Base-by-base conservation (phyloP, 371 early-diverging fungal species). In the Mucor circinelloides region DNA sequence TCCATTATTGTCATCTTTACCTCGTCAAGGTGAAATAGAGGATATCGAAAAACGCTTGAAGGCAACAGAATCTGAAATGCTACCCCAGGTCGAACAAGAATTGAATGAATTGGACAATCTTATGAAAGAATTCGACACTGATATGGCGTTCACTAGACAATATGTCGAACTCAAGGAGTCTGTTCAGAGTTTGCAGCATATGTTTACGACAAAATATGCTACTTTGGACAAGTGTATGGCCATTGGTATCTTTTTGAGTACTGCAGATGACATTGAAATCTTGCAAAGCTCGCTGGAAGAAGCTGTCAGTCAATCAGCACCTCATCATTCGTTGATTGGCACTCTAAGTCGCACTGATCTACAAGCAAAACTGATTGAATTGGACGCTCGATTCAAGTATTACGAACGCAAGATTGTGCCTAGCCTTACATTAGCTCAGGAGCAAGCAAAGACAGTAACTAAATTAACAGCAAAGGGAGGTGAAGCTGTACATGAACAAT, bases 351-450 rank as follows among this genome's bases (percentile, higher is more conserved):
- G 79, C 13, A 72, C 83, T 21, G 88, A 86, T 40, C 65, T 89
- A 9, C 81, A 87, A 27, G 77, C 84, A 0, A 72, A 81, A 54
- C 68, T 70, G 38, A 85, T 85, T 61, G 87, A 87, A 57, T 71
- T 87, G 2, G 84, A 84, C 17, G 81, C 84, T 0, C 74, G 85
- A n/a, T 87, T 83, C 78, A 83, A 82, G 31, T 79, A 85, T 46
- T 83, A 81, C 60, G 83, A 84, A 44, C 80, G 76, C 2, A 74
- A 76, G 9, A 79, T 87, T 38, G 59, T 74, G 28, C 71, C 79
- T 54, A 72, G 79, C 42, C 48, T 88, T 27, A 74, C 81, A 1
- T 63, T 65, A 6, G 81, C 79, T 3, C 76, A 76, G 27, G 63
- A 66, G 1, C 28, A 30, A 7, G 28, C 40, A 0, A 46, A 25